Evolutionary conservation across 805 yeast species (phyloP).

Genomic region (Metschnikowia gelsemii): DNA sequence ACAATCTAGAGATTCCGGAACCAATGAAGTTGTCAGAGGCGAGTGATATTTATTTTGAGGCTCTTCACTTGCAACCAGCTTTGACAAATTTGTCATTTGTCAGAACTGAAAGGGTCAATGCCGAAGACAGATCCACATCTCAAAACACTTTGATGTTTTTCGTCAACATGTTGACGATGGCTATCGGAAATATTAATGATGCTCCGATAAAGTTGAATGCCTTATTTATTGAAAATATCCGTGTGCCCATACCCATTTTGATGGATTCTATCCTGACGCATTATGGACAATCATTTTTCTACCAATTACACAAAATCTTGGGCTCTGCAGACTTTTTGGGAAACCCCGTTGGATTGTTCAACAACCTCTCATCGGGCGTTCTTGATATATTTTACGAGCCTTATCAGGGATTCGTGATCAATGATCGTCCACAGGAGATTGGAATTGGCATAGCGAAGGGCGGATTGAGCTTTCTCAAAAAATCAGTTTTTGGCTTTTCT

Average conservation of each 20-base stretch:
- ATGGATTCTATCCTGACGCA: constrained; percentile 73
- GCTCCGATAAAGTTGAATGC: constrained; percentile 93
- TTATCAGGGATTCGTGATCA: constrained; percentile 90
- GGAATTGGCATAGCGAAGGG: constrained; percentile 97
- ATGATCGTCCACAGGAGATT: constrained; percentile 92
- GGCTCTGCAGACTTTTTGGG: constrained; percentile 97
- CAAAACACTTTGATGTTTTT: constrained; percentile 72
- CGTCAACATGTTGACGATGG: constrained; percentile 88
- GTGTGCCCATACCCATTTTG: constrained; percentile 79
- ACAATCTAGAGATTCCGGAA: constrained; percentile 63
- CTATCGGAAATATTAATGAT: constrained; percentile 93
- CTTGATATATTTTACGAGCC: constrained; percentile 97
- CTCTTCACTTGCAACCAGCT: constrained; percentile 87
- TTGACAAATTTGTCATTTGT: constrained; percentile 87
- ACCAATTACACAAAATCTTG: constrained; percentile 85
- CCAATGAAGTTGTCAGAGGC: constrained; percentile 56
- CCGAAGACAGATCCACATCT: constrained; percentile 59
- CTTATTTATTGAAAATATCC: constrained; percentile 78
- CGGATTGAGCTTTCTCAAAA: constrained; percentile 88
- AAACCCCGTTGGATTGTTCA: constrained; percentile 95
- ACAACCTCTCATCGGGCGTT: constrained; percentile 90
- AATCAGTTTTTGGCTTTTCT: constrained; percentile 90
- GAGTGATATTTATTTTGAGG: constrained; percentile 86
- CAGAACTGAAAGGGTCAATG: constrained; percentile 75
- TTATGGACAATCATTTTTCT: constrained; percentile 87